Conservation (phyloP, 1,284 basidiomycete genomes). For the Taiwanofungus camphoratus region DNA sequence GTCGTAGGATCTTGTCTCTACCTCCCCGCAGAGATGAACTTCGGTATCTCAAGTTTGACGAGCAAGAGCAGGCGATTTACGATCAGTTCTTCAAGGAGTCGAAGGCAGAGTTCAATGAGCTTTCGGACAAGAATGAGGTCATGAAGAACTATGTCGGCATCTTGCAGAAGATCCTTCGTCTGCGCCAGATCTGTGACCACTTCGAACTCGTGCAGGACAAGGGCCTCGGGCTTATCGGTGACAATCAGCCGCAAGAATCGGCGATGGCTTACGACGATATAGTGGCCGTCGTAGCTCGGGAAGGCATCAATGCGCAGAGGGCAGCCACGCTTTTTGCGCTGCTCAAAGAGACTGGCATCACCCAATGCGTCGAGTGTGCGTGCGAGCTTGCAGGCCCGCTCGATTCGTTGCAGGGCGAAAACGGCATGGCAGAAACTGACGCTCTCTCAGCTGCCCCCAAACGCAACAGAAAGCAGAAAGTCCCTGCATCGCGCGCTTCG, state of each 20-base stretch:
- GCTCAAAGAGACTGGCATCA: slow-evolving; percentile 79
- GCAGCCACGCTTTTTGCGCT: slow-evolving; percentile 79
- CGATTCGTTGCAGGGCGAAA: slow-evolving; percentile 44
- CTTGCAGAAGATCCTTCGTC: slow-evolving; percentile 88
- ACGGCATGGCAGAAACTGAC: slow-evolving; percentile 44
- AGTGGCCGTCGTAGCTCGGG: slow-evolving; percentile 63
- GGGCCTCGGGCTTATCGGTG: slow-evolving; percentile 37
- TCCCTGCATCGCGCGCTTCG: slow-evolving; percentile 49
- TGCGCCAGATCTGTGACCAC: slow-evolving; percentile 98
- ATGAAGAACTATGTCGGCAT: slow-evolving; percentile 99
- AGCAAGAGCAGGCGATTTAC: slow-evolving; percentile 83
- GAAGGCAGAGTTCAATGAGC: slow-evolving; percentile 85
- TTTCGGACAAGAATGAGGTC: slow-evolving; percentile 83
- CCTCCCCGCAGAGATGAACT: slow-evolving; percentile 87
- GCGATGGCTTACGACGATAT: slow-evolving; percentile 66
- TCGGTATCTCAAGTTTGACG: slow-evolving; percentile 79
- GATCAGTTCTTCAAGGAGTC: slow-evolving; percentile 84
- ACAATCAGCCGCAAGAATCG: slow-evolving; percentile 32
- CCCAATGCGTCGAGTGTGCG: slow-evolving; percentile 85
- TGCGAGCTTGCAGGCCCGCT: slow-evolving; percentile 59
- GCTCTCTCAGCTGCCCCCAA: slow-evolving; percentile 46
- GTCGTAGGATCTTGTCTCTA: slow-evolving; percentile 79
- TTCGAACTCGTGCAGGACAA: slow-evolving; percentile 87
- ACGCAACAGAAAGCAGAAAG: slow-evolving; percentile 59
- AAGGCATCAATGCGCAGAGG: slow-evolving; percentile 76